These are phyloP conservation scores for Stramenopiles sp. DNA, from an alignment of 352 stramenopile species.

Conservation along the genomic window DNA sequence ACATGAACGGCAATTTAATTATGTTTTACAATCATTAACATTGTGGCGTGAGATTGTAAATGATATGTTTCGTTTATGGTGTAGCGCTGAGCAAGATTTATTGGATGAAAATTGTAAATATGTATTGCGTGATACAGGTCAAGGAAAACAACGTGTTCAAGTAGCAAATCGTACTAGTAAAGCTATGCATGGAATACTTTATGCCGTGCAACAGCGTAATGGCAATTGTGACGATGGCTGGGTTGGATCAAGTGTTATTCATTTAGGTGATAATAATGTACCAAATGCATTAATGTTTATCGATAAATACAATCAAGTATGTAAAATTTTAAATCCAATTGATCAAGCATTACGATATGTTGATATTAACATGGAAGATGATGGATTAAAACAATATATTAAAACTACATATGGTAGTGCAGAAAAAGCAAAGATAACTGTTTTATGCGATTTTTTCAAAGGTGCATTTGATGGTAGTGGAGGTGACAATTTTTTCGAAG, in stretches of 20 bases:
- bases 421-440: slow-evolving; percentile 51
- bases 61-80: slow-evolving; percentile 91
- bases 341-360: slow-evolving; percentile 22
- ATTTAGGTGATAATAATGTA: slow-evolving; percentile 91
- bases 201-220: slow-evolving; percentile 43
- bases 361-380: slow-evolving; percentile 26
- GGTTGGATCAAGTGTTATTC: slow-evolving; percentile 81
- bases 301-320: slow-evolving; percentile 90
- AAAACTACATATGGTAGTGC: slow-evolving; percentile 54
- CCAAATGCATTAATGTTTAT: slow-evolving; percentile 94
- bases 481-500: slow-evolving; percentile 82
- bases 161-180: slow-evolving; percentile 66
- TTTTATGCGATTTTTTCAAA: slow-evolving; percentile 84
- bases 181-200: slow-evolving; percentile 78
- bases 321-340: slow-evolving; percentile 32
- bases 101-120: slow-evolving; percentile 48
- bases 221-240: slow-evolving; percentile 62
- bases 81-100: slow-evolving; percentile 73
- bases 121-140: slow-evolving; percentile 71
- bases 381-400: slow-evolving; percentile 40
- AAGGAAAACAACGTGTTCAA: slow-evolving; percentile 82
- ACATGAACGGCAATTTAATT: slow-evolving; percentile 81
- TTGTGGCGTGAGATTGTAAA: slow-evolving; percentile 85
- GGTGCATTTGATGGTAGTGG: slow-evolving; percentile 83
- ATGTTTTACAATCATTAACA: slow-evolving; percentile 80